A percentile compares a stretch with the other conserved stretches of the same genome.
phyloP scores from a whole-genome alignment of 352 stramenopile genomes.

The Phytophthora aleatoria region DNA sequence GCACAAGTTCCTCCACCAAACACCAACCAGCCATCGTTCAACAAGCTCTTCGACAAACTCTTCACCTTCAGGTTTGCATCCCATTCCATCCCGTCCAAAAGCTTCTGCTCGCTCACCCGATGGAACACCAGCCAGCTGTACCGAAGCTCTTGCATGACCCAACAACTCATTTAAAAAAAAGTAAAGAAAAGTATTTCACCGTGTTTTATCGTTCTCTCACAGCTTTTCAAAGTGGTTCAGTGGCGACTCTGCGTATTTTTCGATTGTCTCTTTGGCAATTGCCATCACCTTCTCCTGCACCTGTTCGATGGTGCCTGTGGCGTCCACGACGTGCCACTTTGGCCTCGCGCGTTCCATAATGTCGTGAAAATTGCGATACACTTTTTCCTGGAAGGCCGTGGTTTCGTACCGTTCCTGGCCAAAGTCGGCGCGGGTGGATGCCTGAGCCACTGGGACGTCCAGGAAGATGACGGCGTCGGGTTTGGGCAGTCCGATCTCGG shows the following conservation, averaged over 20 bases:
- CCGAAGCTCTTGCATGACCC: conserved; percentile 29
- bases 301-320: conserved; percentile 74
- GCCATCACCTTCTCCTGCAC: conserved; percentile 66
- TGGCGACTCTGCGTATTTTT: conserved; percentile 25
- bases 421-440: conserved; percentile 91
- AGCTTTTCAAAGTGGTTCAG: conserved; percentile 51
- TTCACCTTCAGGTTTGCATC: conserved; percentile 1
- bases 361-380: conserved; percentile 81
- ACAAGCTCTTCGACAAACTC: conserved; percentile 1
- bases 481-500: conserved; percentile 96
- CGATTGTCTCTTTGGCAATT: conserved; percentile 61
- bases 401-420: conserved; percentile 94
- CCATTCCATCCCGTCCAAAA: conserved; percentile 31
- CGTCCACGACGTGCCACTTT: conserved; percentile 82
- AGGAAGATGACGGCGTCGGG: conserved; percentile 98
- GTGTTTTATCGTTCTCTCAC: conserved; percentile 15
- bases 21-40: conserved; percentile 8
- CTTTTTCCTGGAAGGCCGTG: conserved; percentile 84
- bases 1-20: conserved; percentile 78
- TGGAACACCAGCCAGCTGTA: conserved; percentile 27
- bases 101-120: conserved; percentile 19
- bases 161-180: conserved; percentile 7
- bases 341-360: conserved; percentile 53
- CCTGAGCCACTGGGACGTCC: conserved; percentile 93
- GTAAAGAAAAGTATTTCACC: background rate